phyloP scores from a whole-genome alignment of 257 asterid species.

The Nicotiana tomentosiformis region DNA sequence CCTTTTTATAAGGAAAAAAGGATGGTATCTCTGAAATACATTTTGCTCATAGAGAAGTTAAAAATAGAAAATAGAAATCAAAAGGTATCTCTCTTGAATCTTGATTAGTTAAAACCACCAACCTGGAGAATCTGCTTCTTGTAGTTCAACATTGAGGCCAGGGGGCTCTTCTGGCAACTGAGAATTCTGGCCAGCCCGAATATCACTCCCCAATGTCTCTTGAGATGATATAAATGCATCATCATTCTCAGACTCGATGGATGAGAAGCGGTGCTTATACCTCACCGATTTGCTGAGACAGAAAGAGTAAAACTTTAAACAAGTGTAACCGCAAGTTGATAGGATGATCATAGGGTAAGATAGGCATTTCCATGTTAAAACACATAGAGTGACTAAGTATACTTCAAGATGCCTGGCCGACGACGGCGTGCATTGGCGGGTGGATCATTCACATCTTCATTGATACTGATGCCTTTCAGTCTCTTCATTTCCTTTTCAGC shows the following conservation, averaged over 20 bases:
- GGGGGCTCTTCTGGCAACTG: slow-evolving; percentile 24
- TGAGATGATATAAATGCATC: slow-evolving; percentile 36
- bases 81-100: neutral
- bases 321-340: neutral
- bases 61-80: neutral
- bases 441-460: slow-evolving; percentile 32
- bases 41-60: neutral
- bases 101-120: slow-evolving; percentile 23
- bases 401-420: slow-evolving; percentile 77
- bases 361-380: neutral
- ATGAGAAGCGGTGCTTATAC: slow-evolving; percentile 49
- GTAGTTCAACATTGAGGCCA: slow-evolving; percentile 27
- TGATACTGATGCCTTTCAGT: slow-evolving; percentile 41
- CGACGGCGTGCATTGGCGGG: slow-evolving; percentile 37
- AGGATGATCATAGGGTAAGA: neutral
- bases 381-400: slow-evolving; percentile 11
- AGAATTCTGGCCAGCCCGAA: slow-evolving; percentile 25
- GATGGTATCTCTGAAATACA: neutral
- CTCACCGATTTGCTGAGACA: slow-evolving; percentile 46
- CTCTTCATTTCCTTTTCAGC: slow-evolving; percentile 74
- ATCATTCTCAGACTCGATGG: slow-evolving; percentile 32
- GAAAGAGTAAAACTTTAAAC: slow-evolving; percentile 6
- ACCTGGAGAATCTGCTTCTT: slow-evolving; percentile 53
- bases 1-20: no score
- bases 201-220: slow-evolving; percentile 32